These are phyloP conservation scores for Pyrus bretschneideri DNA, from an alignment of 306 rosid genomes.

Conservation along the genomic window DNA sequence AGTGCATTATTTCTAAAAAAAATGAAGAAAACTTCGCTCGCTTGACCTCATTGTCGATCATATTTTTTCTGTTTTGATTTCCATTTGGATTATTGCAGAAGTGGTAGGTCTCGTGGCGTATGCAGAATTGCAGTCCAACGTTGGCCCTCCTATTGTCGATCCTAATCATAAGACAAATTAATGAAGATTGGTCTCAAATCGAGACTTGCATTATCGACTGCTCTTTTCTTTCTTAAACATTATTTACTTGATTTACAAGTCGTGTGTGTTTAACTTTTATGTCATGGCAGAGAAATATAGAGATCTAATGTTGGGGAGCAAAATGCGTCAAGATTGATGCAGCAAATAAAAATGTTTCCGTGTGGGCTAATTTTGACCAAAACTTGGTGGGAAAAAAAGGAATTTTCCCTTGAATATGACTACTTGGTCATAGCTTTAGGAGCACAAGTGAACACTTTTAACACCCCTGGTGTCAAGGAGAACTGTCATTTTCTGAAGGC, in stretches of 20 bases:
- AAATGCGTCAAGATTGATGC: slow-evolving; percentile 85
- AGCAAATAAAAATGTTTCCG: slow-evolving; percentile 48
- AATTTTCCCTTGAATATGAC: slow-evolving; percentile 77
- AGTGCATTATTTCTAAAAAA: background rate
- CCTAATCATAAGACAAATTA: too few relatives aligned
- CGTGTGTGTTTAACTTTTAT: slow-evolving; percentile 2
- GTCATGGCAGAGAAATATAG: slow-evolving; percentile 59
- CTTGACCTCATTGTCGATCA: background rate
- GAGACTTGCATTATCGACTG: too few relatives aligned
- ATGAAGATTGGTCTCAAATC: too few relatives aligned
- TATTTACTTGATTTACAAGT: too few relatives aligned
- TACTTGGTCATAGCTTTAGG: slow-evolving; percentile 75
- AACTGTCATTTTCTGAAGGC: slow-evolving; percentile 92
- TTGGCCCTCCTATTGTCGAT: slow-evolving; percentile 24
- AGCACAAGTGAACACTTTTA: slow-evolving; percentile 87
- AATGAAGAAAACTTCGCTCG: background rate
- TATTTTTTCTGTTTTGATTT: background rate
- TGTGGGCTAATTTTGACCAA: slow-evolving; percentile 44
- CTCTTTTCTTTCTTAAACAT: too few relatives aligned
- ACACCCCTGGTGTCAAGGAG: slow-evolving; percentile 87
- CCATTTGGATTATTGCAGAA: slow-evolving; percentile 36
- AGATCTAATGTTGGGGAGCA: slow-evolving; percentile 68
- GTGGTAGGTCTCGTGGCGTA: slow-evolving; percentile 77
- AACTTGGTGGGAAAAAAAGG: slow-evolving; percentile 50
- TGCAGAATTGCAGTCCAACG: slow-evolving; percentile 57